Conservation (phyloP, 164 flowering plant genomes). For the Vitis riparia region DNA sequence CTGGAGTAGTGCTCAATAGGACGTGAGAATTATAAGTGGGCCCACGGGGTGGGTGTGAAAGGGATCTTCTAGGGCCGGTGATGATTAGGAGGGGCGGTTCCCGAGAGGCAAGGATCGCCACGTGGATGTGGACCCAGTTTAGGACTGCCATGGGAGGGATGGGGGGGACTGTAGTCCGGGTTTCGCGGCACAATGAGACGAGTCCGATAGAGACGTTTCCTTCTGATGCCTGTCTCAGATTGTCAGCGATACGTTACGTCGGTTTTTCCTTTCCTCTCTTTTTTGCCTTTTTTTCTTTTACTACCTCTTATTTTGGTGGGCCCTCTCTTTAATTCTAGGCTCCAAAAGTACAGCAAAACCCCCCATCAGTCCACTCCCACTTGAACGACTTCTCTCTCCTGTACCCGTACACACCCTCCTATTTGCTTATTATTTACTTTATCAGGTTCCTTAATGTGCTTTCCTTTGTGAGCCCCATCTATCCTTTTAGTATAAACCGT, state of each 20-base stretch:
- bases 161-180: constrained; percentile 57
- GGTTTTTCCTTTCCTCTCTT: constrained; percentile 21
- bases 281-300: not conserved
- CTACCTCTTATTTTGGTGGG: constrained; percentile 1
- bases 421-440: too few species aligned
- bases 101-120: too few species aligned
- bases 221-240: constrained; percentile 19
- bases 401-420: too few species aligned
- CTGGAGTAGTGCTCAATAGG: too few species aligned
- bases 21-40: not conserved
- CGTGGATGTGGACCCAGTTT: constrained; percentile 1
- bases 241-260: constrained; percentile 76
- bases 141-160: not conserved
- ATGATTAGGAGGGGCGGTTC: constrained; percentile 3
- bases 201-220: constrained; percentile 55
- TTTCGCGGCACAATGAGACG: constrained; percentile 68
- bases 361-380: too few species aligned
- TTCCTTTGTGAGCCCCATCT: too few species aligned
- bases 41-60: not conserved
- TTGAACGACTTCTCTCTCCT: too few species aligned
- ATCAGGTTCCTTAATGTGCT: too few species aligned
- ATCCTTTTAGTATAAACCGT: not conserved
- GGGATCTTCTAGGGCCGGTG: not conserved
- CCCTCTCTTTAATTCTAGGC: not conserved
- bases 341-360: not conserved